Conservation (phyloP, 192 early-diverging fungal genomes). For the Backusella macrospora region DNA sequence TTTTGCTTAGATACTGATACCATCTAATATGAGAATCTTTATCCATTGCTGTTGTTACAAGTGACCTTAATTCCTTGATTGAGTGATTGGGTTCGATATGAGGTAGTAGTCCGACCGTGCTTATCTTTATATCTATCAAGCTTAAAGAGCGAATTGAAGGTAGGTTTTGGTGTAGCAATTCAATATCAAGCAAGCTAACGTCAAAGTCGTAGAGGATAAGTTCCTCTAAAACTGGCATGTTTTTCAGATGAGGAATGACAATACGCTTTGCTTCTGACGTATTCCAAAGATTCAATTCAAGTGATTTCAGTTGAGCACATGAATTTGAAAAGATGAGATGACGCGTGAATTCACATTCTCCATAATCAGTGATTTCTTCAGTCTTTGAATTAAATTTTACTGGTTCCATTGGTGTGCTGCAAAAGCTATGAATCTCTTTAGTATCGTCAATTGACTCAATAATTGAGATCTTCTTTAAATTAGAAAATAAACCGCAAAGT, state of each 20-base stretch:
- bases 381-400: not conserved
- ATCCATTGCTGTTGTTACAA: too few relatives aligned
- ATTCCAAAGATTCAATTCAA: not conserved
- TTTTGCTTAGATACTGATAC: too few relatives aligned
- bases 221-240: not conserved
- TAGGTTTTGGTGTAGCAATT: too few relatives aligned
- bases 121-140: too few relatives aligned
- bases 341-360: not conserved
- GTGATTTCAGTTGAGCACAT: not conserved
- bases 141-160: too few relatives aligned
- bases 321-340: not conserved
- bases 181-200: too few relatives aligned
- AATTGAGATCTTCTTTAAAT: not conserved
- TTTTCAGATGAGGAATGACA: not conserved
- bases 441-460: not conserved
- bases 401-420: not conserved
- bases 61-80: too few relatives aligned
- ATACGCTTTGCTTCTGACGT: not conserved
- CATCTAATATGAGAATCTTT: too few relatives aligned
- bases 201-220: too few relatives aligned
- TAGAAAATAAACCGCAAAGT: not conserved
- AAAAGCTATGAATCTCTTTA: not conserved
- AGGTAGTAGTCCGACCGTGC: too few relatives aligned
- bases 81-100: too few relatives aligned
- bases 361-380: not conserved